Base-by-base conservation (phyloP, 2,329 filamentous ascomycete genomes). In the Akanthomyces dipterigenus region DNA sequence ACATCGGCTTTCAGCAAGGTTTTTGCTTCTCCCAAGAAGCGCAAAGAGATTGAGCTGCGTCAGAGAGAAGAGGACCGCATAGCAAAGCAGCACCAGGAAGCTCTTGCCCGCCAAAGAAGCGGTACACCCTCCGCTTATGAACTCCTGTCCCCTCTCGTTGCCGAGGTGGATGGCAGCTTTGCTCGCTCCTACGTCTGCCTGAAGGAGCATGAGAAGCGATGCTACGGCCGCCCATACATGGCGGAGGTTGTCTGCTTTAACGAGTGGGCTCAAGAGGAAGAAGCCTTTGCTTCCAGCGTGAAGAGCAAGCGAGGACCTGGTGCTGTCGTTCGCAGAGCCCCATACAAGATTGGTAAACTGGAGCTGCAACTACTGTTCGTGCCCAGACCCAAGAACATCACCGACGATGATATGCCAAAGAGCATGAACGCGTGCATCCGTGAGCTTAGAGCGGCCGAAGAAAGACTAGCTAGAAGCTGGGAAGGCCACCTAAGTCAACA, bases 371-470 rank as follows among this genome's bases (percentile, higher is more conserved):
- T 99, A 9, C 81, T 99, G 16, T 99, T 96, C 70, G 92, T 99
- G 1, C 95, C 95, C 0, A 91, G 93, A 68, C 93, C 95, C 5
- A 93, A 91, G 78, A 89, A 89, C 49, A 82, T 87, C 34, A 87
- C 86, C 55, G 95, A 98, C 65, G 93, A 97, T 18, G 93, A 98
- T 67, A 97, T 99, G 91, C 95, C 95, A 60, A 98, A 98, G 86
- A 97, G 93, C 79, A 96, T 99, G 93, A 96, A 95, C 75, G 90
- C 91, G 48, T 96, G 92, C 73, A 89, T 98, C 67, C 85, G 95
- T 20, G 95, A 98, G 77, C 87, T 99, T 77, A 91, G 89, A 75
- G 91, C 93, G 57, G 92, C 93, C 2, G 92, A 96, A 72, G 89
- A 90, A 72, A 83, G 90, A 64, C 84, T 89, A 64, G 82, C 88